These are phyloP conservation scores for Castanea mollissima DNA, from an alignment of 306 rosid species.

Conservation along the genomic window DNA sequence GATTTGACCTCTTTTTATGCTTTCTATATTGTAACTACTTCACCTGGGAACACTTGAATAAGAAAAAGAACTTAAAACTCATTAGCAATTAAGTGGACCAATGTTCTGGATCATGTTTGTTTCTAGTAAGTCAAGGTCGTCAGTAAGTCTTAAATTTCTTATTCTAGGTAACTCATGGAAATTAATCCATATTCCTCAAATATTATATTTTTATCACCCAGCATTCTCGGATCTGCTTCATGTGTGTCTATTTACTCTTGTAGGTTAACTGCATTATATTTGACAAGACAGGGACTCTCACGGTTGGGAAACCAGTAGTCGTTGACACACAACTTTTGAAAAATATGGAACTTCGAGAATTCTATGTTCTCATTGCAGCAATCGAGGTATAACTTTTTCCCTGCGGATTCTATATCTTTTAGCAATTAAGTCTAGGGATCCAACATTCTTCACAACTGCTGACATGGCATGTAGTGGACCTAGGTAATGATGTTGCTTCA, in stretches of 20 bases:
- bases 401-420: neutral
- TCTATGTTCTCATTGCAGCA: constrained; percentile 70
- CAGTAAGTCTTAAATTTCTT: too few relatives aligned
- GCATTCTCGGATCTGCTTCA: neutral
- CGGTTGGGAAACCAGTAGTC: constrained; percentile 73
- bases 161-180: too few relatives aligned
- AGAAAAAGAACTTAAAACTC: neutral
- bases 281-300: constrained; percentile 91
- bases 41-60: neutral
- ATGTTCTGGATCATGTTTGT: neutral
- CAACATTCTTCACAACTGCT: too few relatives aligned
- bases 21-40: neutral
- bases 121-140: neutral
- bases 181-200: too few relatives aligned
- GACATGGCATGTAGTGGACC: too few relatives aligned
- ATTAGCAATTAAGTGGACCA: neutral
- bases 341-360: constrained; percentile 31
- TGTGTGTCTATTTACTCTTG: constrained; percentile 10
- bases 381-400: constrained; percentile 48
- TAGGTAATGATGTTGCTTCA: too few relatives aligned
- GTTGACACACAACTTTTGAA: constrained; percentile 49
- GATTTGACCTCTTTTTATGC: neutral
- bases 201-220: too few relatives aligned
- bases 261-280: constrained; percentile 82
- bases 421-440: too few relatives aligned